phyloP scores from a whole-genome alignment of 1,284 basidiomycete species.

The Ceraceosorus guamensis region DNA sequence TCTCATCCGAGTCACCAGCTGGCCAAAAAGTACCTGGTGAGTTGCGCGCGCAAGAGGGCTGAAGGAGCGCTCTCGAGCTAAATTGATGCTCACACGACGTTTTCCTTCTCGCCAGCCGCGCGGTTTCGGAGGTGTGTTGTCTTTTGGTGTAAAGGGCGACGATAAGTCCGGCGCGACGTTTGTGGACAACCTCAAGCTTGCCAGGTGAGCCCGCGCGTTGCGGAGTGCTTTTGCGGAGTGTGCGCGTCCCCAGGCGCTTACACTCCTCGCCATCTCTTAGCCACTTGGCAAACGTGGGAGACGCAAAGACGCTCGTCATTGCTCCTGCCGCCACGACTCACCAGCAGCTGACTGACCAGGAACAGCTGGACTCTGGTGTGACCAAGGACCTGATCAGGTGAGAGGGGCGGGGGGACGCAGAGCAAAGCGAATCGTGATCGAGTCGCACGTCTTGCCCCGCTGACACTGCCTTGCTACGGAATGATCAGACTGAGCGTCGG shows the following conservation, averaged over 20 bases:
- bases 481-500: constrained; percentile 61
- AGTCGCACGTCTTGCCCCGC: no score
- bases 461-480: no score
- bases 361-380: constrained; percentile 66
- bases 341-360: constrained; percentile 64
- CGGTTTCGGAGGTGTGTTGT: constrained; percentile 68
- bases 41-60: no score
- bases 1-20: constrained; percentile 60
- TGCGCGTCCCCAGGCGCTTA: constrained; percentile 13
- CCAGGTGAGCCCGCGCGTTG: constrained; percentile 67
- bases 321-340: constrained; percentile 79
- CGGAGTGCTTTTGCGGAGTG: constrained; percentile 39
- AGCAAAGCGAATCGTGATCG: no score
- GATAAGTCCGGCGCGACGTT: constrained; percentile 59
- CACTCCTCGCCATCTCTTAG: constrained; percentile 9
- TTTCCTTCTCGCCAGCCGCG: background rate
- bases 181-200: constrained; percentile 68
- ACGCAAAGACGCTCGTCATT: constrained; percentile 47
- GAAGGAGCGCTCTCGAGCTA: no score
- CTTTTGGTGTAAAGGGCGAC: constrained; percentile 71
- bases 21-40: constrained; percentile 54
- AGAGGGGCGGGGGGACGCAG: no score
- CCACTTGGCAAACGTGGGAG: constrained; percentile 42
- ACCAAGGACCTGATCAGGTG: constrained; percentile 64
- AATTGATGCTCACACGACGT: no score